Evolutionary conservation across 2,329 filamentous ascomycete genomes (phyloP), one percentile per base, ranked within the genome.

Genomic region (Aspergillus pseudonomiae): DNA sequence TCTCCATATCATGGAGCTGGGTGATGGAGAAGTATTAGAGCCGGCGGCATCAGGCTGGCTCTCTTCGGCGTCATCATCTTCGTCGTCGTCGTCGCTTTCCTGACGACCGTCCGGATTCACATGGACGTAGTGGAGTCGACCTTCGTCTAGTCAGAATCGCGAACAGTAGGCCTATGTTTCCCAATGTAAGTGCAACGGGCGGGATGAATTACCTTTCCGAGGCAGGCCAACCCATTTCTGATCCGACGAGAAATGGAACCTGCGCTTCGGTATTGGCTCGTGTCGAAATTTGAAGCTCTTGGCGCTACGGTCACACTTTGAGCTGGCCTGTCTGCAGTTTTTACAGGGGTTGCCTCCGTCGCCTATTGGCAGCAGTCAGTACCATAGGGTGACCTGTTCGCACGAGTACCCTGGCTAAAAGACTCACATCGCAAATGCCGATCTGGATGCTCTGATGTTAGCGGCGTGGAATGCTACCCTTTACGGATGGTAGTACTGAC

Each of bases 141-240:
- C 45, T 48, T 48, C 6, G 24, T 48, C 28, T 48, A 4, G 45
- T 48, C 24, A 48, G 24, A 6, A 28, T 19, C 21, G 3, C 45
- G 24, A 48, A 28, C 5, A 48, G n/a, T 7, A 7, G 3, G 12
- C 6, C 0, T 26, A 48, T 21, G 4, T 14, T 11, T 19, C 12
- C 12, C 11, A 2, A 28, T 14, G 12, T 16, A 26, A 19, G 2
- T 48, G 21, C 24, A 32, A 9, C n/a, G 30, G 14, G 24, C 14
- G 28, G 16, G 5, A 34, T 11, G 16, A 21, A 32, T 19, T 19
- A 30, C 50, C 50, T 30, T 34, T 34, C 19, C 50, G 26, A 32
- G 50, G 26, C 28, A 61, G 45, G 28, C 52, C 50, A n/a, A 61
- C 48, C 60, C 56, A 64, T 56, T 53, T 26, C 36, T 64, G 60